Conservation (phyloP, 306 rosid species). For the Datisca glomerata region DNA sequence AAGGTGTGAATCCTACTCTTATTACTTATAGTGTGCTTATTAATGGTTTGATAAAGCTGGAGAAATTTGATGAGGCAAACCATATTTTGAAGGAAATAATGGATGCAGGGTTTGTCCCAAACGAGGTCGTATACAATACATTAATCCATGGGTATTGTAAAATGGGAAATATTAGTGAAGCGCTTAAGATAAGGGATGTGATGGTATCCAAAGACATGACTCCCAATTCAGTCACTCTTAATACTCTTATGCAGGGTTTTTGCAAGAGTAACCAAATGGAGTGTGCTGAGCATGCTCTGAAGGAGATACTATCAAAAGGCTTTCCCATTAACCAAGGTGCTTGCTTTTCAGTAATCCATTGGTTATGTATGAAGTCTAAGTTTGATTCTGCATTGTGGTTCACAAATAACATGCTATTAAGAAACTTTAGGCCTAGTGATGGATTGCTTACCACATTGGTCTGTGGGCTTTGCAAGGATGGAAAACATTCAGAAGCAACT, state of each 20-base stretch:
- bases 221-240: slow-evolving; percentile 48
- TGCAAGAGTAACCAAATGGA: slow-evolving; percentile 39
- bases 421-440: slow-evolving; percentile 43
- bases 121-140: slow-evolving; percentile 42
- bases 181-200: slow-evolving; percentile 47
- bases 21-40: slow-evolving; percentile 48
- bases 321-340: slow-evolving; percentile 34
- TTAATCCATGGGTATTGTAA: slow-evolving; percentile 56
- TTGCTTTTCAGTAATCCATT: slow-evolving; percentile 33
- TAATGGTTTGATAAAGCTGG: slow-evolving; percentile 45
- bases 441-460: slow-evolving; percentile 47
- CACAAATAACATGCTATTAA: slow-evolving; percentile 26
- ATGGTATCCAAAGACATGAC: slow-evolving; percentile 40
- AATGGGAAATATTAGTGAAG: slow-evolving; percentile 38
- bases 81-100: slow-evolving; percentile 38
- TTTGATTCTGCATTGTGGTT: slow-evolving; percentile 35
- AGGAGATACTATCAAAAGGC: slow-evolving; percentile 22
- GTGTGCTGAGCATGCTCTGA: slow-evolving; percentile 31
- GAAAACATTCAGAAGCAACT: slow-evolving; percentile 40
- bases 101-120: slow-evolving; percentile 41
- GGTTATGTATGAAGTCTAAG: slow-evolving; percentile 34
- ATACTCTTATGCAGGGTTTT: slow-evolving; percentile 48
- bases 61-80: slow-evolving; percentile 33
- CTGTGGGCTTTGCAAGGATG: slow-evolving; percentile 43
- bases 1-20: slow-evolving; percentile 36